Evolutionary conservation across 176 grass and related monocot species (phyloP).

Genomic region (Aegilops umbellulata): DNA sequence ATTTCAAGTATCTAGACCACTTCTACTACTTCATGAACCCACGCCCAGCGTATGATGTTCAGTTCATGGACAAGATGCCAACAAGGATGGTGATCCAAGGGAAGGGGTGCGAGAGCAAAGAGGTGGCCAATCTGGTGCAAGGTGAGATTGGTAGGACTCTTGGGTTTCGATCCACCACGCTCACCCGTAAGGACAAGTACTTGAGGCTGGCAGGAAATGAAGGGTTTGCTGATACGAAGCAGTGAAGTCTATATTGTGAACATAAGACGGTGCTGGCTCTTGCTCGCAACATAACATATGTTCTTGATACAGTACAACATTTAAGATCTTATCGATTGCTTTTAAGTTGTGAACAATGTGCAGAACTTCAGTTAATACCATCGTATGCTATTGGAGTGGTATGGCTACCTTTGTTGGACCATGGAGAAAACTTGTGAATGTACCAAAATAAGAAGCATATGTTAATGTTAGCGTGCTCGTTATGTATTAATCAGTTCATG

Average conservation of each 20-base stretch:
- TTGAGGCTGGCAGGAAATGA: conserved; percentile 60
- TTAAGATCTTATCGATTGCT: conserved; percentile 1
- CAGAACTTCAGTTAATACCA: too few species aligned
- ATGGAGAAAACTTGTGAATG: background rate
- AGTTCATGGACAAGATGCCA: conserved; percentile 59
- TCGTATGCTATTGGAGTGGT: too few species aligned
- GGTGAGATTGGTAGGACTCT: conserved; percentile 48
- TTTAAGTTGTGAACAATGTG: conserved; percentile 1
- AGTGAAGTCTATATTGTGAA: conserved; percentile 9
- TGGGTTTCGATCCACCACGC: conserved; percentile 57
- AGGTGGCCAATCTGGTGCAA: conserved; percentile 74
- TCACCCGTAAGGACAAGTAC: conserved; percentile 82
- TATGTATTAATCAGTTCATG: background rate
- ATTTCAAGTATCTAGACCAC: conserved; percentile 61
- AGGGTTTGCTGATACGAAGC: conserved; percentile 37
- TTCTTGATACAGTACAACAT: background rate
- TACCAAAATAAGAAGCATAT: background rate
- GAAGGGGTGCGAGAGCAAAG: conserved; percentile 34
- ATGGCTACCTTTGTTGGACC: background rate
- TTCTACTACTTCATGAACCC: conserved; percentile 93
- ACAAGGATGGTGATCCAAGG: conserved; percentile 26
- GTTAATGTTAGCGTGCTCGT: background rate
- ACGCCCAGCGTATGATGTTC: conserved; percentile 36
- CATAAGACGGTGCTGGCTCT: background rate
- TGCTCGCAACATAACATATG: background rate